A percentile compares a stretch with the other conserved stretches of the same genome.
phyloP scores from a whole-genome alignment of 495 filamentous ascomycete genomes.

The Aspergillus sclerotioniger region DNA sequence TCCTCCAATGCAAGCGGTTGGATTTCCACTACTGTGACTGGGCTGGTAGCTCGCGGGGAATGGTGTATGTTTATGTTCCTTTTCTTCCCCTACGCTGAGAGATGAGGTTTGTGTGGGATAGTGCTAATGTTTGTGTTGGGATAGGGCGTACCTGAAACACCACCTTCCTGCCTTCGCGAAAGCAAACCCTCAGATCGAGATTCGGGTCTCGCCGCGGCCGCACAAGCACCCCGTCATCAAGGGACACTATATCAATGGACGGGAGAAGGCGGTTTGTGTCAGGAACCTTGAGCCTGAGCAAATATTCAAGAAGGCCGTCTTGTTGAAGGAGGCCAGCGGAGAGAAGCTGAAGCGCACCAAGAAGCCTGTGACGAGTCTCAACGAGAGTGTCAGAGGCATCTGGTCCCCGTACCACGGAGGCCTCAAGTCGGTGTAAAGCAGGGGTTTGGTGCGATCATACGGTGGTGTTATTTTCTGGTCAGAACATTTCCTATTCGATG shows the following conservation, averaged over 20 bases:
- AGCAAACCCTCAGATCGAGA: conserved; percentile 83
- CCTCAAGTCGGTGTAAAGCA: conserved; percentile 38
- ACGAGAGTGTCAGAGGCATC: conserved; percentile 89
- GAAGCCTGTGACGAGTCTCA: conserved; percentile 82
- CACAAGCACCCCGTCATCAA: conserved; percentile 81
- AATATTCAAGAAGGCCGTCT: conserved; percentile 74
- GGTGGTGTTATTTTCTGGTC: conserved; percentile 25
- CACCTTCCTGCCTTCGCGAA: conserved; percentile 72
- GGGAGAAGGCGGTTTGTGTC: conserved; percentile 82
- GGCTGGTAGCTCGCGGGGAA: conserved; percentile 85
- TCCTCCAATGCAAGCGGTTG: conserved; percentile 92
- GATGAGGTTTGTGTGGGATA: background rate
- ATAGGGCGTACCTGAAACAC: conserved; percentile 75
- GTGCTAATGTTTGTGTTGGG: background rate
- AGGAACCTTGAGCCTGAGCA: conserved; percentile 78
- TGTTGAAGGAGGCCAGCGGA: conserved; percentile 80
- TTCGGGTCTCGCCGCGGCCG: conserved; percentile 84
- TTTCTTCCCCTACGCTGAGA: background rate
- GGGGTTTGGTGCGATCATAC: conserved; percentile 9
- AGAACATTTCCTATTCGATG: conserved; percentile 26
- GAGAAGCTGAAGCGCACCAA: conserved; percentile 77
- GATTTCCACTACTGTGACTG: conserved; percentile 97
- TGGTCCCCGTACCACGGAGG: conserved; percentile 91
- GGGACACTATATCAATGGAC: conserved; percentile 88
- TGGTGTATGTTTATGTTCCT: conserved; percentile 70